phyloP scores from a whole-genome alignment of 2,329 filamentous ascomycete genomes.

The Trichoderma afroharzianum region DNA sequence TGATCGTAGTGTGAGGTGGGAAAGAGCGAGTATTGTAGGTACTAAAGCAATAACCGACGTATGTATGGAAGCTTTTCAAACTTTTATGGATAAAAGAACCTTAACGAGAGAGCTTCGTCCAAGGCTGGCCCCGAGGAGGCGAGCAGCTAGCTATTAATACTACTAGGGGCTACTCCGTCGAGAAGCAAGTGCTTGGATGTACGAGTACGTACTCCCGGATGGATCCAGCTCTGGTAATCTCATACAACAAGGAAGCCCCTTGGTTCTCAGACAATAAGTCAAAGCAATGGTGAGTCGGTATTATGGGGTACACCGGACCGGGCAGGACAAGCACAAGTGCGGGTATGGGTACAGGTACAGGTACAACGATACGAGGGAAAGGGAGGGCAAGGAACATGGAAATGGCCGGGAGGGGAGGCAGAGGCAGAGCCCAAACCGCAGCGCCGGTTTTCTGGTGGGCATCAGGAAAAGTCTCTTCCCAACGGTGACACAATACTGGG shows the following conservation, averaged over 20 bases:
- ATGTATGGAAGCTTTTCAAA: not conserved
- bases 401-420: constrained; percentile 4
- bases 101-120: not conserved
- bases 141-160: constrained; percentile 13
- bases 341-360: not conserved
- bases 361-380: constrained; percentile 1
- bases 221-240: constrained; percentile 3
- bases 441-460: constrained; percentile 12
- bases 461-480: not conserved
- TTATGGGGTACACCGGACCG: constrained; percentile 9
- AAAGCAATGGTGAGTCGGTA: constrained; percentile 8
- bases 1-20: not conserved
- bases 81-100: not conserved
- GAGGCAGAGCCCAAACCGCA: constrained; percentile 6
- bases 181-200: not conserved
- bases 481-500: constrained; percentile 16
- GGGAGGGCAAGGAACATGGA: not conserved
- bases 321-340: not conserved
- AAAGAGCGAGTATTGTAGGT: not conserved
- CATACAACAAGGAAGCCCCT: constrained; percentile 1
- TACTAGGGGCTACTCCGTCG: not conserved
- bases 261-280: constrained; percentile 1
- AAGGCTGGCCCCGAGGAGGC: constrained; percentile 8
- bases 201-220: constrained; percentile 1
- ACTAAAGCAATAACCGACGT: not conserved